These are phyloP conservation scores for Pythium pyrilobum DNA, from an alignment of 352 stramenopile species.

Conservation along the genomic window DNA sequence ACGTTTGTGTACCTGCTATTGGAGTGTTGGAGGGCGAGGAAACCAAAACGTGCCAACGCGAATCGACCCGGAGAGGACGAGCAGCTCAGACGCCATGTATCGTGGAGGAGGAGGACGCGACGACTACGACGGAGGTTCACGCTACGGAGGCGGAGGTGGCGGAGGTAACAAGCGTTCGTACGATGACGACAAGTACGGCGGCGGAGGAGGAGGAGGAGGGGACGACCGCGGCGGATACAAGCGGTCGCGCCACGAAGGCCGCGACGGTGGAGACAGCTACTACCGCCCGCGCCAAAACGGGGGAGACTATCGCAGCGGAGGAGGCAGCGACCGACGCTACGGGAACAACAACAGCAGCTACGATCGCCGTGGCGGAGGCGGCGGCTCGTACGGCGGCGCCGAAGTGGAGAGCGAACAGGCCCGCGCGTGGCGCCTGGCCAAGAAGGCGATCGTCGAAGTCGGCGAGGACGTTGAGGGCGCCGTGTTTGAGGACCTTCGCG, in stretches of 20 bases:
- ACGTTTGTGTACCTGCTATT: not conserved
- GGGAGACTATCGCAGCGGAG: slow-evolving; percentile 26
- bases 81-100: slow-evolving; percentile 17
- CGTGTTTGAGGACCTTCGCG: slow-evolving; percentile 26
- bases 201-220: slow-evolving; percentile 12
- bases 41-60: not conserved
- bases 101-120: slow-evolving; percentile 17
- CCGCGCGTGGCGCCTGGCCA: slow-evolving; percentile 62
- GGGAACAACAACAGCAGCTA: slow-evolving; percentile 21
- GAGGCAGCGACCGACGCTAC: slow-evolving; percentile 27
- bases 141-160: slow-evolving; percentile 17
- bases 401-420: slow-evolving; percentile 54
- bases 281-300: slow-evolving; percentile 60
- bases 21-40: slow-evolving; percentile 7
- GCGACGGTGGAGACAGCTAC: slow-evolving; percentile 34
- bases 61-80: not conserved
- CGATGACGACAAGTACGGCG: slow-evolving; percentile 26
- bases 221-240: slow-evolving; percentile 33
- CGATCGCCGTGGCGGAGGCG: slow-evolving; percentile 16
- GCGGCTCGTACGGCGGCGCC: slow-evolving; percentile 8
- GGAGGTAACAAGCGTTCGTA: slow-evolving; percentile 52
- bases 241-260: slow-evolving; percentile 34
- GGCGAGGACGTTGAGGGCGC: slow-evolving; percentile 32
- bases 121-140: slow-evolving; percentile 17
- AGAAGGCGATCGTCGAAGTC: slow-evolving; percentile 72